Percentiles rank a stretch among this genome's conserved stretches.
Evolutionary conservation across 768 basidiomycete species (phyloP).

Genomic region (Clathrus columnatus): DNA sequence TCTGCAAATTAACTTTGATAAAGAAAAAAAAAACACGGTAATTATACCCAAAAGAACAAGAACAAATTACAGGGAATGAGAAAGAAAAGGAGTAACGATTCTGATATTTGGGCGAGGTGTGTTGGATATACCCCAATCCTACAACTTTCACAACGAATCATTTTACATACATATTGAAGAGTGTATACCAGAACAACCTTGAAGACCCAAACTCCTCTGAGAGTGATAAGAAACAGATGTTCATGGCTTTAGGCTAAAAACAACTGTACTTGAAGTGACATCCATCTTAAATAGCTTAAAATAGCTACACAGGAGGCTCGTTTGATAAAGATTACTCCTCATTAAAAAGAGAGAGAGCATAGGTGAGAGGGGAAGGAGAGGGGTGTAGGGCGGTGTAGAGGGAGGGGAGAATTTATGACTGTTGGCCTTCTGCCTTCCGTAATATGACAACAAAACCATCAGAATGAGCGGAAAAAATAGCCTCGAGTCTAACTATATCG

Average conservation of each 20-base stretch:
- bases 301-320: neutral
- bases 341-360: neutral
- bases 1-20: too few species aligned
- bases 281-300: neutral
- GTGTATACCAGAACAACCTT: neutral
- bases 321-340: neutral
- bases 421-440: constrained; percentile 31
- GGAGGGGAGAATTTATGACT: neutral
- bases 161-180: neutral
- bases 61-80: too few species aligned
- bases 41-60: too few species aligned
- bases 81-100: too few species aligned
- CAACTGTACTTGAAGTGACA: neutral
- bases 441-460: constrained; percentile 78
- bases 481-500: constrained; percentile 41
- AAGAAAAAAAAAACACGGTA: too few species aligned
- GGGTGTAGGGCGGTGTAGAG: neutral
- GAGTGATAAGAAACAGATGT: neutral
- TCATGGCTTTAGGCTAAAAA: neutral
- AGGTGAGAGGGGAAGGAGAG: neutral
- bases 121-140: too few species aligned
- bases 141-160: too few species aligned
- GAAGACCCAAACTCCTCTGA: too few species aligned
- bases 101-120: too few species aligned
- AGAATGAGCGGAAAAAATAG: constrained; percentile 80